Percentiles rank a stretch among this genome's conserved stretches.
Evolutionary conservation across 148 eudicot genomes (phyloP).

Genomic region (Salicornia ramosissima): DNA sequence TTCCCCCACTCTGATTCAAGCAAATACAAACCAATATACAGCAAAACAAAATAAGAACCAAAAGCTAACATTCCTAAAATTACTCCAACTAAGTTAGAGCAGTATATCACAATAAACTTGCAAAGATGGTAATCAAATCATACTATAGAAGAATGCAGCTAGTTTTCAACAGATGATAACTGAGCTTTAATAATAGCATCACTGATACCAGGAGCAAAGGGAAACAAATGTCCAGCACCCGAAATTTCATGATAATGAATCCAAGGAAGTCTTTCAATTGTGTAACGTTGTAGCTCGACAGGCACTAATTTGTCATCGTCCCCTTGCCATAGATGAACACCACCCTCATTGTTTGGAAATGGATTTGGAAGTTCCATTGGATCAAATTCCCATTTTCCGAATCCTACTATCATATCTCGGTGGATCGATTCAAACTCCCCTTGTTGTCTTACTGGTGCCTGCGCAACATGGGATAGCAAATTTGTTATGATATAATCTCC

Average conservation of each 20-base stretch:
- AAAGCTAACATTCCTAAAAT: no score
- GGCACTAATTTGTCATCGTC: slow-evolving; percentile 61
- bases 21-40: no score
- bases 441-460: slow-evolving; percentile 59
- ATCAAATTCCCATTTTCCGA: slow-evolving; percentile 74
- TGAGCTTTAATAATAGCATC: slow-evolving; percentile 60
- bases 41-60: no score
- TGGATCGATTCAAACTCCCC: slow-evolving; percentile 63
- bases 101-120: no score
- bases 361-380: slow-evolving; percentile 56
- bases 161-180: slow-evolving; percentile 27
- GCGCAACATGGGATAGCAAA: slow-evolving; percentile 5
- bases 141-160: neutral
- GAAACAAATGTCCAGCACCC: slow-evolving; percentile 70
- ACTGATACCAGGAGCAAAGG: slow-evolving; percentile 48
- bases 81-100: no score
- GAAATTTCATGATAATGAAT: slow-evolving; percentile 60
- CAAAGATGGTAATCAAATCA: neutral
- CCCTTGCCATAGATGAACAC: slow-evolving; percentile 82
- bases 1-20: no score
- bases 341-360: slow-evolving; percentile 50
- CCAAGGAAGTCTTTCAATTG: slow-evolving; percentile 62
- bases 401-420: slow-evolving; percentile 56
- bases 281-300: slow-evolving; percentile 47
- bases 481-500: neutral